These are phyloP conservation scores for Talaromyces trachyspermus DNA, from an alignment of 495 filamentous ascomycete genomes.

Conservation along the genomic window DNA sequence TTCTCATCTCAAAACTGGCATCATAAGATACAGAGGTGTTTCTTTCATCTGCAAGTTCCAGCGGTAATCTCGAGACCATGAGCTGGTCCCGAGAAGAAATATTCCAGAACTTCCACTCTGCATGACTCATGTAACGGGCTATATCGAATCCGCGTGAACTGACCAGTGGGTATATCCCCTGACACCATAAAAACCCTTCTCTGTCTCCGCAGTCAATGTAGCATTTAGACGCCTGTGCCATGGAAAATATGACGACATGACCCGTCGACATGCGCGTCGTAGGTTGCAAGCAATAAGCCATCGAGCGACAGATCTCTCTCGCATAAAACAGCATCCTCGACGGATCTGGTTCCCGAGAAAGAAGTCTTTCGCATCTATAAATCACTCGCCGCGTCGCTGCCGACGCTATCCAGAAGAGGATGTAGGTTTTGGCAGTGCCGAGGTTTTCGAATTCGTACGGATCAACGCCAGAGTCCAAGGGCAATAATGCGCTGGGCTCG, in stretches of 20 bases:
- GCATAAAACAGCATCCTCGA: not conserved
- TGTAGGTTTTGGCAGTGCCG: not conserved
- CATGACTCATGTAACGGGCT: not conserved
- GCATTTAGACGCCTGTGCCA: not conserved
- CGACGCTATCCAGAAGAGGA: not conserved
- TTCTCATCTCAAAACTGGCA: too few species aligned
- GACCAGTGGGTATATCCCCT: not conserved
- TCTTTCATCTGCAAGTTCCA: too few species aligned
- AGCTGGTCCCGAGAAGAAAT: too few species aligned
- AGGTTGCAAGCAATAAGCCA: not conserved
- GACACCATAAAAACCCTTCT: not conserved
- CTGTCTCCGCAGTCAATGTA: not conserved
- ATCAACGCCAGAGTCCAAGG: not conserved
- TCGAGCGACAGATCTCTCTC: not conserved
- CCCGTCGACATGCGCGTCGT: not conserved
- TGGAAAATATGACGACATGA: not conserved
- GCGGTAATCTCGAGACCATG: too few species aligned
- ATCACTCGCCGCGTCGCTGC: not conserved
- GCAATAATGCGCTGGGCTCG: not conserved
- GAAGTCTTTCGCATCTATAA: not conserved
- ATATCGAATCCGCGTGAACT: not conserved
- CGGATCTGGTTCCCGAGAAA: not conserved
- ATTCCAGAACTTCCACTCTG: not conserved
- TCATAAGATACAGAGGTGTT: too few species aligned
- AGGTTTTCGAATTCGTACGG: not conserved